phyloP scores from a whole-genome alignment of 495 filamentous ascomycete genomes.

The Penicillium ochrochloron region DNA sequence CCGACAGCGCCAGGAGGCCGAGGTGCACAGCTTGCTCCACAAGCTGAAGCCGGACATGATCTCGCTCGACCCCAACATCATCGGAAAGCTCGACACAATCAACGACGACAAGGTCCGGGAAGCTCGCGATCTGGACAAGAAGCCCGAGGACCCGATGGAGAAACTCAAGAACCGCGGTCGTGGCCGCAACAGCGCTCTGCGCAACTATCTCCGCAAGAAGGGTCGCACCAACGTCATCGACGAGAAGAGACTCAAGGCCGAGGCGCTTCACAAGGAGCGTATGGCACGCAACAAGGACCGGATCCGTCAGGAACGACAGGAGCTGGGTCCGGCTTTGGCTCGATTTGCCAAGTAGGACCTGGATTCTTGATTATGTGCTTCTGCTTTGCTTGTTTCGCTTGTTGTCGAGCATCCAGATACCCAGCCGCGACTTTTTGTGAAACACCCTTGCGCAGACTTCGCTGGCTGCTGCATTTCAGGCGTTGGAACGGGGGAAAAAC shows the following conservation, averaged over 20 bases:
- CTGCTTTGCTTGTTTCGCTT: conserved; percentile 33
- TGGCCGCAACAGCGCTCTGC: conserved; percentile 88
- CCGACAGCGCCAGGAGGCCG: conserved; percentile 91
- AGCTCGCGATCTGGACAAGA: conserved; percentile 75
- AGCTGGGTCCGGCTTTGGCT: conserved; percentile 72
- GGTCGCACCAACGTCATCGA: conserved; percentile 89
- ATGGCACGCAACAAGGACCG: conserved; percentile 64
- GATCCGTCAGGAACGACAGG: conserved; percentile 62
- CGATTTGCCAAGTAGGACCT: conserved; percentile 64
- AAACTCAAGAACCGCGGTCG: conserved; percentile 76
- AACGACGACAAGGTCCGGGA: conserved; percentile 72
- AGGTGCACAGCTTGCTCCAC: conserved; percentile 85
- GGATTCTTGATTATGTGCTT: conserved; percentile 19
- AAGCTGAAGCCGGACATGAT: conserved; percentile 99
- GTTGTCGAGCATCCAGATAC: conserved; percentile 26
- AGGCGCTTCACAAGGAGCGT: conserved; percentile 68
- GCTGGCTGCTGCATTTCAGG: conserved; percentile 39
- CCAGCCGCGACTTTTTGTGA: conserved; percentile 28
- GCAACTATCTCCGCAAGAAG: conserved; percentile 89
- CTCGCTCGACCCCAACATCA: conserved; percentile 83
- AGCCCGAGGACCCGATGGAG: conserved; percentile 69
- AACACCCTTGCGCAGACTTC: conserved; percentile 19
- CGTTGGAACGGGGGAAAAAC: conserved; percentile 29
- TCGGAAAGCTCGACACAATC: conserved; percentile 82
- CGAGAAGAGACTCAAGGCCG: conserved; percentile 73